These are phyloP conservation scores for Spinacia oleracea DNA, from an alignment of 179 eudicot species.

Conservation along the genomic window DNA sequence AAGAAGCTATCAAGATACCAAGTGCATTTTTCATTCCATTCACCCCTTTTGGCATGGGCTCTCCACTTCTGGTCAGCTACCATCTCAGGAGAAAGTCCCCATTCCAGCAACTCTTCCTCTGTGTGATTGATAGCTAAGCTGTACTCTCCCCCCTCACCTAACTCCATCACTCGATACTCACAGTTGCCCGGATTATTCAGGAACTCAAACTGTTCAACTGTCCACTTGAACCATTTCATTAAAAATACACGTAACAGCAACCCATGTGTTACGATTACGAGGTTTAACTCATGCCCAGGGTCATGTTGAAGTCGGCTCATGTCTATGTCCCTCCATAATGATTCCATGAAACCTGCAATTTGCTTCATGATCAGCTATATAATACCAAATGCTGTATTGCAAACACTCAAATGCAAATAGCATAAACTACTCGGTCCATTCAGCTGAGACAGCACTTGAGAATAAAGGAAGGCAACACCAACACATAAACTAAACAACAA, in stretches of 20 bases:
- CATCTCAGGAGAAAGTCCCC: constrained; percentile 68
- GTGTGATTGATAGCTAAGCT: constrained; percentile 59
- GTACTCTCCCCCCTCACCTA: constrained; percentile 66
- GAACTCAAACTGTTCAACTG: constrained; percentile 59
- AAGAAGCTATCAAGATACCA: constrained; percentile 66
- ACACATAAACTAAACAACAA: background rate
- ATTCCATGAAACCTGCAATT: constrained; percentile 64
- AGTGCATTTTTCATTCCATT: constrained; percentile 56
- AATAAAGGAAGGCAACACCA: background rate
- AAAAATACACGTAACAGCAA: constrained; percentile 55
- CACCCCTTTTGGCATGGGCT: constrained; percentile 45
- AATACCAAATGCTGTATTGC: background rate
- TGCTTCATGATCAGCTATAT: constrained; percentile 1
- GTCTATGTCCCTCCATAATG: constrained; percentile 74
- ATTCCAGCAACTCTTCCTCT: constrained; percentile 48
- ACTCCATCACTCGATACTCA: constrained; percentile 55
- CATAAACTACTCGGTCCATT: too few species aligned
- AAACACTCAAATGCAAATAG: background rate
- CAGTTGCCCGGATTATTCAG: constrained; percentile 51
- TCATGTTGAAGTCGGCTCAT: constrained; percentile 53
- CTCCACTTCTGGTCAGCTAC: constrained; percentile 61
- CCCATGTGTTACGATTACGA: constrained; percentile 56
- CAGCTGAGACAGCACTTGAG: too few species aligned
- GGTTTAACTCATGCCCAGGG: constrained; percentile 48
- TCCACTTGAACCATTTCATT: constrained; percentile 76